These are phyloP conservation scores for Yarrowia sp. DNA, from an alignment of 805 yeast genomes.

Conservation along the genomic window DNA sequence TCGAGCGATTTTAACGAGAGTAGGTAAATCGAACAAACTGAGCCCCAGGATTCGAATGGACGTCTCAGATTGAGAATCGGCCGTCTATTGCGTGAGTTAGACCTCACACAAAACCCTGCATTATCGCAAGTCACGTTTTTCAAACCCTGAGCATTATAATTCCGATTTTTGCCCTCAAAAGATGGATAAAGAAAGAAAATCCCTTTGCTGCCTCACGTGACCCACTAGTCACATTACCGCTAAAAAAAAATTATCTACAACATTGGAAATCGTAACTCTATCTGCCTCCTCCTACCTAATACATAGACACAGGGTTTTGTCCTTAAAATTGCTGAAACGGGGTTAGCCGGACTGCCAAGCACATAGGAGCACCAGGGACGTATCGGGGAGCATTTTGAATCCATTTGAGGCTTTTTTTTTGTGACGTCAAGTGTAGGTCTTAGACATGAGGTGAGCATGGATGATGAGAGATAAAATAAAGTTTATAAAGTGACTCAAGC, in stretches of 20 bases:
- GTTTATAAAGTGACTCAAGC: background rate
- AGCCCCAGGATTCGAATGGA: no score
- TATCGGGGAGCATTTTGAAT: background rate
- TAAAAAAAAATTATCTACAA: background rate
- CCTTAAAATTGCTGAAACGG: background rate
- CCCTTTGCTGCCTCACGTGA: background rate
- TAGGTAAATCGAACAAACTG: no score
- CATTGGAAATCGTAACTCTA: background rate
- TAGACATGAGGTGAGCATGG: no score
- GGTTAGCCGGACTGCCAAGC: no score
- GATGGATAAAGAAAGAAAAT: background rate
- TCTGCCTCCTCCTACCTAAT: background rate
- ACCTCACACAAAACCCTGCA: no score
- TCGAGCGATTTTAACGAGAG: no score
- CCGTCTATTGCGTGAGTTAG: no score
- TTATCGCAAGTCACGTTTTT: no score
- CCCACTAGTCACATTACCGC: background rate
- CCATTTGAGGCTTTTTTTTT: background rate
- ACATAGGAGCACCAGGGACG: background rate
- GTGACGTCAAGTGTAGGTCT: no score
- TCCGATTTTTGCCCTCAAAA: background rate
- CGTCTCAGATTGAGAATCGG: no score
- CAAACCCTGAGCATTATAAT: no score
- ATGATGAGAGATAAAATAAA: no score
- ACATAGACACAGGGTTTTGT: conserved; percentile 1